Percentiles rank a stretch among this genome's conserved stretches.
Conservation (phyloP, 2,329 filamentous ascomycete species). For the Fusarium floridanum region DNA sequence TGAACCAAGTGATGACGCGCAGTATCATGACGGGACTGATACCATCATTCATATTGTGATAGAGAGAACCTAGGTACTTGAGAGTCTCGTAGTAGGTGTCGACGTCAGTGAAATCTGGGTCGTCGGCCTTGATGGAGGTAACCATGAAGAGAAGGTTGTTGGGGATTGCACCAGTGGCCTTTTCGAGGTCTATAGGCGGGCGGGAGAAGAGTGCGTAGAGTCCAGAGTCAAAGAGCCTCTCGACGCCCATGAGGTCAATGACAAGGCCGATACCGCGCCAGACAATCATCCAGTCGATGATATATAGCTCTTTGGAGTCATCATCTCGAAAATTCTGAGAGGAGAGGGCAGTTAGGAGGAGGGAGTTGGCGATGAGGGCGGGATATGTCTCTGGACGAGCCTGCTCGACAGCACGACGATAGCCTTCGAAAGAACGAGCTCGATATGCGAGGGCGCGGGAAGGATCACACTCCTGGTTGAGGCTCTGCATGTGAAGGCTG, state of each 20-base stretch:
- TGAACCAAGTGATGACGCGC: constrained; percentile 66
- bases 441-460: constrained; percentile 59
- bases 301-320: constrained; percentile 59
- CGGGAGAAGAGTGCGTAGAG: constrained; percentile 63
- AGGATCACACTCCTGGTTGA: constrained; percentile 55
- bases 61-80: constrained; percentile 65
- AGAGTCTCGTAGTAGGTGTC: constrained; percentile 61
- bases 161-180: constrained; percentile 58
- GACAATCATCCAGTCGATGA: constrained; percentile 68
- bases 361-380: constrained; percentile 64
- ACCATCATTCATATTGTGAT: constrained; percentile 61
- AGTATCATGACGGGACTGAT: constrained; percentile 60
- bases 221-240: constrained; percentile 55
- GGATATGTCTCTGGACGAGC: constrained; percentile 61
- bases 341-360: constrained; percentile 64
- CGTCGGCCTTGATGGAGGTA: constrained; percentile 56
- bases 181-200: constrained; percentile 61
- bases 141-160: constrained; percentile 64
- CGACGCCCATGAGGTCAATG: constrained; percentile 51
- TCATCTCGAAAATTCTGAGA: constrained; percentile 65
- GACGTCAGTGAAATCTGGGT: constrained; percentile 56
- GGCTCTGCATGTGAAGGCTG: constrained; percentile 61
- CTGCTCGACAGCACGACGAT: constrained; percentile 63
- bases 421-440: constrained; percentile 64
- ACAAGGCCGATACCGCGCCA: constrained; percentile 67